phyloP scores from a whole-genome alignment of 495 filamentous ascomycete genomes.

The Podospora anserina region DNA sequence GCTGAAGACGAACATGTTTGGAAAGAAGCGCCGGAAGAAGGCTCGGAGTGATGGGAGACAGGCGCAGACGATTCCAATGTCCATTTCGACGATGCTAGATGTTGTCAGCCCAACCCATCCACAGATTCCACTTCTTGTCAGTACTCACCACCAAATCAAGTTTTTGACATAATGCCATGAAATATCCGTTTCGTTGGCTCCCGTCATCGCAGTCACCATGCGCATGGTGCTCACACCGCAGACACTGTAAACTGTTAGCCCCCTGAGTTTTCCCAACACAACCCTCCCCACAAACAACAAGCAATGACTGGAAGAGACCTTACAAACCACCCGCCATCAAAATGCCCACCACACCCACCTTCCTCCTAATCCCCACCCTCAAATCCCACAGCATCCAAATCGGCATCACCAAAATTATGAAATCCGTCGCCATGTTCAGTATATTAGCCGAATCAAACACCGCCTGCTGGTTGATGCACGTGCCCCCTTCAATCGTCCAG shows the following conservation, averaged over 20 bases:
- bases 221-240: slow-evolving; percentile 27
- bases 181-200: slow-evolving; percentile 17
- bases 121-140: not conserved
- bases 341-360: slow-evolving; percentile 27
- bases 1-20: slow-evolving; percentile 15
- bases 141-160: slow-evolving; percentile 31
- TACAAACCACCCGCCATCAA: slow-evolving; percentile 35
- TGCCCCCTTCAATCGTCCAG: slow-evolving; percentile 17
- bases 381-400: slow-evolving; percentile 27
- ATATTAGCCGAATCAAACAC: slow-evolving; percentile 18
- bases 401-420: slow-evolving; percentile 24
- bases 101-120: not conserved
- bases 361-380: slow-evolving; percentile 17
- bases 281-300: not conserved
- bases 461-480: slow-evolving; percentile 20
- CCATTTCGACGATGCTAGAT: slow-evolving; percentile 26
- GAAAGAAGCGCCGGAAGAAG: slow-evolving; percentile 21
- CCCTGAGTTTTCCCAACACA: not conserved
- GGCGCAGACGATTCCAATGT: slow-evolving; percentile 29
- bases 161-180: slow-evolving; percentile 28
- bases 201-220: slow-evolving; percentile 15
- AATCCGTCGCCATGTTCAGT: slow-evolving; percentile 27
- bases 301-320: not conserved
- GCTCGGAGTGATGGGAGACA: slow-evolving; percentile 27
- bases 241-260: slow-evolving; percentile 11